These are phyloP conservation scores for Linderina pennispora DNA, from an alignment of 192 early-diverging fungal species.

Conservation along the genomic window DNA sequence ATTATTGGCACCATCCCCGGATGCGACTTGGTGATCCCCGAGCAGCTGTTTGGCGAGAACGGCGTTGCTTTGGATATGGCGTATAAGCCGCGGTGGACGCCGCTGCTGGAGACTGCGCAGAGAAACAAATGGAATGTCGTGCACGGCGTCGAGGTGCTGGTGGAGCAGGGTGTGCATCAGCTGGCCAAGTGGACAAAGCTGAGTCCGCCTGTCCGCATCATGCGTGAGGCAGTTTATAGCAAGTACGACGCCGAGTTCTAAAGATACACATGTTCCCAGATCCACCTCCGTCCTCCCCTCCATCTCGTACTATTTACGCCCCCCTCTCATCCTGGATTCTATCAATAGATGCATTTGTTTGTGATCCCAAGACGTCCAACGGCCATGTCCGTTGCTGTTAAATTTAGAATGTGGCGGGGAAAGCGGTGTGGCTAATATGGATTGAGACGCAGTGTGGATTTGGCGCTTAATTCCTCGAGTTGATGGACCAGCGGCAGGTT, in stretches of 20 bases:
- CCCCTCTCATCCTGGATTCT: too few relatives aligned
- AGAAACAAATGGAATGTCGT: conserved; percentile 59
- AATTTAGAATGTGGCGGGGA: too few relatives aligned
- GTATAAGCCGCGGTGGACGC: conserved; percentile 82
- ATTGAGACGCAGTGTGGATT: too few relatives aligned
- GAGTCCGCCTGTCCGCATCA: conserved; percentile 19
- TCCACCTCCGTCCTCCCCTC: too few relatives aligned
- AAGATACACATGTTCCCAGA: too few relatives aligned
- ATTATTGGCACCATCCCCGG: conserved; percentile 88
- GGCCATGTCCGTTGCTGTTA: too few relatives aligned
- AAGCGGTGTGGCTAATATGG: too few relatives aligned
- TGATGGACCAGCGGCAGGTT: too few relatives aligned
- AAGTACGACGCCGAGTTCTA: conserved; percentile 38
- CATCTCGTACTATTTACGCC: too few relatives aligned
- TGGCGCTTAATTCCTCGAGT: too few relatives aligned
- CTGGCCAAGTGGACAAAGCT: conserved; percentile 74
- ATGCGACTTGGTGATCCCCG: conserved; percentile 54
- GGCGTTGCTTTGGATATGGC: conserved; percentile 93
- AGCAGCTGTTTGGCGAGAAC: conserved; percentile 43
- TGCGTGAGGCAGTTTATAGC: conserved; percentile 29
- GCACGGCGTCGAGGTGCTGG: conserved; percentile 82
- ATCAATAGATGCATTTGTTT: too few relatives aligned
- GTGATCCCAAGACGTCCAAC: too few relatives aligned
- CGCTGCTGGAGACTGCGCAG: conserved; percentile 61
- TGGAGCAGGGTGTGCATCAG: conserved; percentile 91